phyloP scores from a whole-genome alignment of 768 basidiomycete species.

The Tylopilus sp. region DNA sequence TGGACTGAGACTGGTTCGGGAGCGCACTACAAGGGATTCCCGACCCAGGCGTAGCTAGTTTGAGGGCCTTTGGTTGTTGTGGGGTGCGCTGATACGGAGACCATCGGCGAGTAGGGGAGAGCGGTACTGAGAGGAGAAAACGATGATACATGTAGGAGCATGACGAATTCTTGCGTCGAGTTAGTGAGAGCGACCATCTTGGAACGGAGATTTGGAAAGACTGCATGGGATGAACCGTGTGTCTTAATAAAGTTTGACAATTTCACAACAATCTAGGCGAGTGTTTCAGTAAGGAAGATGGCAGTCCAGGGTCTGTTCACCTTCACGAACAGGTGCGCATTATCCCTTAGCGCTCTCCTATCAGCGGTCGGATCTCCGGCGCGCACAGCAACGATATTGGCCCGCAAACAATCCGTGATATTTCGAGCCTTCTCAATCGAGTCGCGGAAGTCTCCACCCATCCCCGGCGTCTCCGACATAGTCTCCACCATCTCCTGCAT shows the following conservation, averaged over 20 bases:
- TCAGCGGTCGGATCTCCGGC: constrained; percentile 53
- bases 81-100: constrained; percentile 30
- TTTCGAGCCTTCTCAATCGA: constrained; percentile 59
- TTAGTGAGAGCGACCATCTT: constrained; percentile 77
- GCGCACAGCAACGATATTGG: constrained; percentile 55
- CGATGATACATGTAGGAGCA: constrained; percentile 82
- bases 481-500: constrained; percentile 71
- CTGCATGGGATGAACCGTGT: constrained; percentile 52
- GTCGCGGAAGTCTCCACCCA: constrained; percentile 45
- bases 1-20: constrained; percentile 45
- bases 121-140: constrained; percentile 58
- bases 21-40: constrained; percentile 50
- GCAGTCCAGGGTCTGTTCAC: constrained; percentile 34
- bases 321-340: constrained; percentile 80
- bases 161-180: constrained; percentile 83
- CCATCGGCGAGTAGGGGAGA: constrained; percentile 61
- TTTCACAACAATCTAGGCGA: constrained; percentile 63
- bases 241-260: constrained; percentile 72
- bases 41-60: constrained; percentile 30
- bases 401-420: constrained; percentile 60
- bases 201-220: constrained; percentile 57
- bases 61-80: constrained; percentile 43
- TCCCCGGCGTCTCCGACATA: constrained; percentile 44
- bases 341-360: constrained; percentile 63
- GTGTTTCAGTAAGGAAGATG: constrained; percentile 1